Percentiles rank a stretch among this genome's conserved stretches.
Evolutionary conservation across 2,329 filamentous ascomycete genomes (phyloP).

Genomic region (Cordyceps cicadae): DNA sequence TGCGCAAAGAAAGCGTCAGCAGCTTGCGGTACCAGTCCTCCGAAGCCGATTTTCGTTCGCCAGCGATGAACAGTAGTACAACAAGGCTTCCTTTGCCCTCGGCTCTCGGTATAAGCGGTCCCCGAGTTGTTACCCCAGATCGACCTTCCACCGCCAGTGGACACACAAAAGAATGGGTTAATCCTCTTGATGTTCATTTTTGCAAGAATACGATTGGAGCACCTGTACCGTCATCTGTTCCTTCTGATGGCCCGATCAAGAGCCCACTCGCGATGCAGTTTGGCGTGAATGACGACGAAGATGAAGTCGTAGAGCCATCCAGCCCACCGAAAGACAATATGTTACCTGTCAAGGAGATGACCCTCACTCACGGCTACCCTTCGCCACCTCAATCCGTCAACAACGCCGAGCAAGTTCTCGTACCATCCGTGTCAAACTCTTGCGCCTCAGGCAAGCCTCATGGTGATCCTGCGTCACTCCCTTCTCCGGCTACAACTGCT

Average conservation of each 20-base stretch:
- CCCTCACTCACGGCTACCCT: slow-evolving; percentile 23
- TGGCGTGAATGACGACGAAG: slow-evolving; percentile 8
- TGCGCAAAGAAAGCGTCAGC: slow-evolving; percentile 20
- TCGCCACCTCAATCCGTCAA: slow-evolving; percentile 31
- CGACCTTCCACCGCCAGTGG: slow-evolving; percentile 28
- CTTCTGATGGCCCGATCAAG: slow-evolving; percentile 21
- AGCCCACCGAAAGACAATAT: slow-evolving; percentile 1
- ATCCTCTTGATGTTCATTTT: slow-evolving; percentile 41
- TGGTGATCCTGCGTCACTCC: slow-evolving; percentile 26
- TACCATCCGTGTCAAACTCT: slow-evolving; percentile 12
- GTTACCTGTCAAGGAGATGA: background rate
- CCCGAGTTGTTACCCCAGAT: slow-evolving; percentile 24
- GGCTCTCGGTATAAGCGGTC: slow-evolving; percentile 22
- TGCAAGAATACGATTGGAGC: slow-evolving; percentile 20
- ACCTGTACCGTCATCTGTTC: slow-evolving; percentile 16
- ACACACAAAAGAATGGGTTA: slow-evolving; percentile 34
- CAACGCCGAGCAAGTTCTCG: slow-evolving; percentile 18
- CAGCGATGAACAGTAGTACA: slow-evolving; percentile 28
- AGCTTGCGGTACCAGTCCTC: slow-evolving; percentile 28
- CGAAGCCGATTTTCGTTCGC: slow-evolving; percentile 30
- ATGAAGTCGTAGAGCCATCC: slow-evolving; percentile 14
- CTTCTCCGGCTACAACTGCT: slow-evolving; percentile 35
- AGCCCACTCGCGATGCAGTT: slow-evolving; percentile 35
- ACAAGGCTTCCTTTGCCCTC: slow-evolving; percentile 28
- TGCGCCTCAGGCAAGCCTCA: slow-evolving; percentile 1